Percentiles rank a stretch among this genome's conserved stretches.
phyloP scores from a whole-genome alignment of 78 protist species.

The Speleostelium caveatum region DNA sequence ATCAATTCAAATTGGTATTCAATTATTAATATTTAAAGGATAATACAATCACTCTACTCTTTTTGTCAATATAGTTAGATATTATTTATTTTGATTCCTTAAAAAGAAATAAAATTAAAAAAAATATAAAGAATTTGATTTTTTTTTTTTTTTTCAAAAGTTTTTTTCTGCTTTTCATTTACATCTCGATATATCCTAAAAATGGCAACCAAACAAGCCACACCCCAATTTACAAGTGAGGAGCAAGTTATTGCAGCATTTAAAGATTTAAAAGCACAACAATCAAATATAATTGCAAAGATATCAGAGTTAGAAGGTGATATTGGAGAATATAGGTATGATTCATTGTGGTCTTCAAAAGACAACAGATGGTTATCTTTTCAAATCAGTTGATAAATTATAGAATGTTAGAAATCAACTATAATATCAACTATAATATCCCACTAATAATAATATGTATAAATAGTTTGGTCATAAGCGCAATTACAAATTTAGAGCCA shows the following conservation, averaged over 20 bases:
- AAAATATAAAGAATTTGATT: too few species aligned
- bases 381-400: too few species aligned
- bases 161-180: too few species aligned
- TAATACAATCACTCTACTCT: too few species aligned
- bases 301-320: slow-evolving; percentile 67
- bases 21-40: too few species aligned
- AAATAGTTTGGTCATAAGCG: slow-evolving; percentile 74
- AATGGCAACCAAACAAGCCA: slow-evolving; percentile 11
- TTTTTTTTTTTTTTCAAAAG: too few species aligned
- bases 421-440: not conserved
- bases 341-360: not conserved
- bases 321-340: slow-evolving; percentile 46
- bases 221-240: slow-evolving; percentile 28
- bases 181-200: too few species aligned
- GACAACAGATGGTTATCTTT: not conserved
- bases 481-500: slow-evolving; percentile 59
- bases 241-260: slow-evolving; percentile 50
- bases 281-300: slow-evolving; percentile 38
- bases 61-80: too few species aligned
- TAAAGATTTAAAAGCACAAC: slow-evolving; percentile 61
- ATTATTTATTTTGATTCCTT: too few species aligned
- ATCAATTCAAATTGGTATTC: too few species aligned
- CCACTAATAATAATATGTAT: too few species aligned
- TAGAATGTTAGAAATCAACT: not conserved
- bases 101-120: too few species aligned